Conservation (phyloP, 1,284 basidiomycete species). For the Moniliella sp. region DNA sequence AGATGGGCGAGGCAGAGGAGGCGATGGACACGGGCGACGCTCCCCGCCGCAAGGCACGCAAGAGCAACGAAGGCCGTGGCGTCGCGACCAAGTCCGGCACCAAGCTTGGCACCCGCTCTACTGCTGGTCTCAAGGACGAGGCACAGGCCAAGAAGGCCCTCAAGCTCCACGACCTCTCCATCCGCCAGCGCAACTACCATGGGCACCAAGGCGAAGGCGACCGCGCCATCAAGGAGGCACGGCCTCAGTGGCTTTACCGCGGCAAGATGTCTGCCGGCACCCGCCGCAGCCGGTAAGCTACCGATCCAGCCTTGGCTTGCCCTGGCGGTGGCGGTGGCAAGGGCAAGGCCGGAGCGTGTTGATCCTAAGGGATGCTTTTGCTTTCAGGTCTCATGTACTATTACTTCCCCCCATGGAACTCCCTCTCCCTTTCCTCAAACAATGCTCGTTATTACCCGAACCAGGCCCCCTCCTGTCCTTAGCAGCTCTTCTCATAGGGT, state of each 20-base stretch:
- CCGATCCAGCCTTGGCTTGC: too few species aligned
- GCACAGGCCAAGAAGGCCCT: conserved; percentile 23
- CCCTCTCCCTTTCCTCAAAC: too few species aligned
- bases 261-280: too few species aligned
- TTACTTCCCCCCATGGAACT: too few species aligned
- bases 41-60: conserved; percentile 32
- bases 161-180: conserved; percentile 14
- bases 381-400: too few species aligned
- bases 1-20: conserved; percentile 18
- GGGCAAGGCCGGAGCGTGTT: too few species aligned
- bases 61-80: conserved; percentile 44
- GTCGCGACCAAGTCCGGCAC: conserved; percentile 35
- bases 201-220: conserved; percentile 28
- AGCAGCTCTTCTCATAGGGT: too few species aligned
- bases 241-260: conserved; percentile 10
- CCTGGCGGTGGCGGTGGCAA: too few species aligned
- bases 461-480: too few species aligned
- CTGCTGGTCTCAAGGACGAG: conserved; percentile 17
- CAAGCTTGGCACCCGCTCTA: conserved; percentile 6
- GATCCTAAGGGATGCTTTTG: too few species aligned
- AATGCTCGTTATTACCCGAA: too few species aligned
- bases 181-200: conserved; percentile 21
- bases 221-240: conserved; percentile 24
- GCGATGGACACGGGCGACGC: conserved; percentile 31
- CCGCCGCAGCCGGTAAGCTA: too few species aligned